Conservation (phyloP, 768 basidiomycete species). For the Suillus alpinus region DNA sequence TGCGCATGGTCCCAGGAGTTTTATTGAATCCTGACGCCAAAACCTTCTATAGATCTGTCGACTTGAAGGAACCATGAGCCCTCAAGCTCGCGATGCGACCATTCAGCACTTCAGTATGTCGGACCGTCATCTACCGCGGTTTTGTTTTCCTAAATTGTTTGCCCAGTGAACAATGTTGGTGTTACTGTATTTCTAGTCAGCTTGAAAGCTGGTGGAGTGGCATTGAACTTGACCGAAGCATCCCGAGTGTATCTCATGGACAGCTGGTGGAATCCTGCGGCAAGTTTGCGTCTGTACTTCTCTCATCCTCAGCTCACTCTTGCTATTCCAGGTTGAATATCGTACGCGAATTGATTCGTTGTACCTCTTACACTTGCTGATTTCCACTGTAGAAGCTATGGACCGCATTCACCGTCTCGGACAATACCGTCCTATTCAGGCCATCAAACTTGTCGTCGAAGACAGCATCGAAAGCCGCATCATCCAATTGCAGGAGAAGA, state of each 20-base stretch:
- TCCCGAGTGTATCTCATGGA: slow-evolving; percentile 97
- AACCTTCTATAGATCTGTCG: slow-evolving; percentile 69
- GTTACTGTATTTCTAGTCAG: slow-evolving; percentile 98
- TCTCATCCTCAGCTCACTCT: neutral
- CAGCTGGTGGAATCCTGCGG: slow-evolving; percentile 99
- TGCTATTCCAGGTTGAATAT: slow-evolving; percentile 57
- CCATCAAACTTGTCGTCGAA: slow-evolving; percentile 91
- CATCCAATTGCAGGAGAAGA: slow-evolving; percentile 93
- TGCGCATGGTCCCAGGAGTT: slow-evolving; percentile 22
- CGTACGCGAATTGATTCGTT: slow-evolving; percentile 46
- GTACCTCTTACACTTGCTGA: neutral
- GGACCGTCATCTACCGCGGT: neutral
- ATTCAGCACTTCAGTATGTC: slow-evolving; percentile 89
- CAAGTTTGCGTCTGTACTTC: slow-evolving; percentile 28
- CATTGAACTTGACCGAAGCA: slow-evolving; percentile 86
- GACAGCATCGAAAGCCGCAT: slow-evolving; percentile 97
- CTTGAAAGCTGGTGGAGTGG: slow-evolving; percentile 94
- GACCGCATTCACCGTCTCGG: slow-evolving; percentile 95
- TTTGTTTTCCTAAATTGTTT: neutral
- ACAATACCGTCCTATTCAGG: slow-evolving; percentile 90
- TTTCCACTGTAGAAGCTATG: slow-evolving; percentile 73
- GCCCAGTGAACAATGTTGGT: slow-evolving; percentile 81
- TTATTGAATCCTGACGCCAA: slow-evolving; percentile 6
- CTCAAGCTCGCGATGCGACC: slow-evolving; percentile 90
- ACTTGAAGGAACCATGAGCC: slow-evolving; percentile 95